These are phyloP conservation scores for Penicillium polonicum DNA, from an alignment of 2,329 filamentous ascomycete species.

Conservation along the genomic window DNA sequence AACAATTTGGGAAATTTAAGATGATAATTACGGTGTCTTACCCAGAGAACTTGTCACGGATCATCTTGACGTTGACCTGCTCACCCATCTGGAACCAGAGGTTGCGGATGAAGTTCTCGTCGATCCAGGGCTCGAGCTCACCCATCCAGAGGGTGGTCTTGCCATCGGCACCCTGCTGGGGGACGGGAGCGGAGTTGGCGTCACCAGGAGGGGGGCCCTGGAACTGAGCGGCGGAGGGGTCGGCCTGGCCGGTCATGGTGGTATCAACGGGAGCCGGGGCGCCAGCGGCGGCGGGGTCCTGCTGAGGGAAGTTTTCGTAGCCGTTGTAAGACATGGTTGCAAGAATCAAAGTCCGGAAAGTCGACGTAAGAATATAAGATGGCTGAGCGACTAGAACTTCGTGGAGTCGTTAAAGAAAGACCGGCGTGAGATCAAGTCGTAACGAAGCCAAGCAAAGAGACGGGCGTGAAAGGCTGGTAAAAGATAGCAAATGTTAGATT, in stretches of 20 bases:
- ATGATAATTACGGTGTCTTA: slow-evolving; percentile 47
- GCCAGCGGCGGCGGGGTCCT: slow-evolving; percentile 51
- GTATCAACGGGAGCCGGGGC: slow-evolving; percentile 51
- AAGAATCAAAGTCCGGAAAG: slow-evolving; percentile 25
- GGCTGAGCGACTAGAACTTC: slow-evolving; percentile 38
- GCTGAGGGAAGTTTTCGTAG: slow-evolving; percentile 63
- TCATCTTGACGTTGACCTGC: slow-evolving; percentile 98
- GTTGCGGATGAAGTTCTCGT: slow-evolving; percentile 96
- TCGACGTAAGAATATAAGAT: slow-evolving; percentile 33
- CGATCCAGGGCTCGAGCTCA: slow-evolving; percentile 98
- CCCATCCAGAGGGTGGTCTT: slow-evolving; percentile 77
- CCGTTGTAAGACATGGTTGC: slow-evolving; percentile 65
- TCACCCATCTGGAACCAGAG: slow-evolving; percentile 93
- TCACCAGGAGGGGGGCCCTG: slow-evolving; percentile 49
- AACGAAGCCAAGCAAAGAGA: slow-evolving; percentile 26
- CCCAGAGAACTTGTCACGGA: slow-evolving; percentile 98
- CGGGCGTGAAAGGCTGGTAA: slow-evolving; percentile 28
- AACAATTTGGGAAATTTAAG: slow-evolving; percentile 20
- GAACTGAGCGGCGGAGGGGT: slow-evolving; percentile 53
- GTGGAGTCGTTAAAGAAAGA: slow-evolving; percentile 45
- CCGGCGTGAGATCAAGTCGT: slow-evolving; percentile 36
- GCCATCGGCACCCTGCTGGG: slow-evolving; percentile 53
- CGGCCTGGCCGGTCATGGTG: slow-evolving; percentile 58
- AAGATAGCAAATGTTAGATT: slow-evolving; percentile 15
- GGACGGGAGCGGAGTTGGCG: slow-evolving; percentile 41